phyloP scores from a whole-genome alignment of 2,329 filamentous ascomycete genomes.

The Ophiobolus disseminans region DNA sequence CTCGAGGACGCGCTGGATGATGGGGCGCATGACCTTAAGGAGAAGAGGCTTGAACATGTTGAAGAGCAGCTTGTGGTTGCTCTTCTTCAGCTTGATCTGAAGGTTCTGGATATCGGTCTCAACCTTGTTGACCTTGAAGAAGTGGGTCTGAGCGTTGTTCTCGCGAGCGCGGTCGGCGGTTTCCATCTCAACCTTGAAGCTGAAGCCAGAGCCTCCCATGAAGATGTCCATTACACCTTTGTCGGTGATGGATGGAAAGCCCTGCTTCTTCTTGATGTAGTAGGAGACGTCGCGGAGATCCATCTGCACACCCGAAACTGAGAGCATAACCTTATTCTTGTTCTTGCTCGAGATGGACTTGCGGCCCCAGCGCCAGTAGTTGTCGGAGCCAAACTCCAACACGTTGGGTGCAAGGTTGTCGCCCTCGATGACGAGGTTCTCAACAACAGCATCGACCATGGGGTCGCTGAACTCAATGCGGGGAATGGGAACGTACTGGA shows the following conservation, averaged over 20 bases:
- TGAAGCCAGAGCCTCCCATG: conserved; percentile 84
- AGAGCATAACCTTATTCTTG: conserved; percentile 84
- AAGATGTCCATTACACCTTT: conserved; percentile 88
- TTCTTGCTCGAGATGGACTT: conserved; percentile 83
- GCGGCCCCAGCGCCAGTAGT: conserved; percentile 94
- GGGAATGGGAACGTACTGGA: conserved; percentile 90
- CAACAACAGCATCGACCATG: conserved; percentile 84
- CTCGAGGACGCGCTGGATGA: conserved; percentile 85
- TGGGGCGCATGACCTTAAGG: conserved; percentile 82
- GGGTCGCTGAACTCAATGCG: conserved; percentile 91
- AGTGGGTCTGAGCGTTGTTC: conserved; percentile 73
- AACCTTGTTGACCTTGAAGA: conserved; percentile 94
- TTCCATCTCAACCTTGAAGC: conserved; percentile 89
- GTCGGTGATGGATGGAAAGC: conserved; percentile 88
- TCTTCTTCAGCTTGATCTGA: conserved; percentile 90
- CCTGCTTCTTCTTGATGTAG: conserved; percentile 93
- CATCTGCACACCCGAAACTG: conserved; percentile 89
- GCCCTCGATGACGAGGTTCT: conserved; percentile 94
- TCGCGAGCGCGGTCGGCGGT: conserved; percentile 69
- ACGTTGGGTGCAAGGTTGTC: conserved; percentile 97
- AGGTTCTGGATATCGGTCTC: conserved; percentile 82
- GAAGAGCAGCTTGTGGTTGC: conserved; percentile 93
- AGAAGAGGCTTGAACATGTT: conserved; percentile 84
- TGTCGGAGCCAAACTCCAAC: conserved; percentile 85
- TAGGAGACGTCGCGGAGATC: conserved; percentile 82